Conservation (phyloP, 1,139 yeast genomes). For the Eremothecium coryli region DNA sequence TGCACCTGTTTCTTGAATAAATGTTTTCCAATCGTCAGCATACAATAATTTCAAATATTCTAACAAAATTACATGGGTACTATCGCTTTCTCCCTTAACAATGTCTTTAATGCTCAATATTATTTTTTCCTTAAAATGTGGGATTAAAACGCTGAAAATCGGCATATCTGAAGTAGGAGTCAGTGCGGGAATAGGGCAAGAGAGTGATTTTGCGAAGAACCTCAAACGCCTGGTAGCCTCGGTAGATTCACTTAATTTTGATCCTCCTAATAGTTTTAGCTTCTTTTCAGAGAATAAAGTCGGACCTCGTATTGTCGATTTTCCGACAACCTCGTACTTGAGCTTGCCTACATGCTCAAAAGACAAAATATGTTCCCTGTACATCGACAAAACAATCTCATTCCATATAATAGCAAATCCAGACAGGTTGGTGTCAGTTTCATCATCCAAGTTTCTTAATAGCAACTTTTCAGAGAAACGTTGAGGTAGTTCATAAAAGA, state of each 20-base stretch:
- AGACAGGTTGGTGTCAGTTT: slow-evolving; percentile 49
- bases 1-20: slow-evolving; percentile 52
- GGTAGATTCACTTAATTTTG: slow-evolving; percentile 46
- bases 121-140: slow-evolving; percentile 67
- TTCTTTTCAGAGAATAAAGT: slow-evolving; percentile 63
- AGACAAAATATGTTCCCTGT: slow-evolving; percentile 61
- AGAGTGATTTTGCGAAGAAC: slow-evolving; percentile 66
- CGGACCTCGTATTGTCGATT: slow-evolving; percentile 48
- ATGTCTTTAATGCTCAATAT: slow-evolving; percentile 60
- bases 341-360: slow-evolving; percentile 63
- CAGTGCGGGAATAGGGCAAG: slow-evolving; percentile 66
- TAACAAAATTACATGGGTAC: slow-evolving; percentile 59
- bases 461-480: slow-evolving; percentile 56
- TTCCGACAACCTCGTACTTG: slow-evolving; percentile 39
- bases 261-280: slow-evolving; percentile 55
- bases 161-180: slow-evolving; percentile 71
- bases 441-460: slow-evolving; percentile 41
- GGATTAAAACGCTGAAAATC: slow-evolving; percentile 62
- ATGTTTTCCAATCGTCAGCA: slow-evolving; percentile 69
- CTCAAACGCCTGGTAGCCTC: slow-evolving; percentile 71
- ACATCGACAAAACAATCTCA: slow-evolving; percentile 61
- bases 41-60: slow-evolving; percentile 67
- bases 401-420: slow-evolving; percentile 63
- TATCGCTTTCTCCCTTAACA: slow-evolving; percentile 63
- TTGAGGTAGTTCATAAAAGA: slow-evolving; percentile 93